phyloP scores from a whole-genome alignment of 2,329 filamentous ascomycete species.

The Cadophora luteo-olivacea region DNA sequence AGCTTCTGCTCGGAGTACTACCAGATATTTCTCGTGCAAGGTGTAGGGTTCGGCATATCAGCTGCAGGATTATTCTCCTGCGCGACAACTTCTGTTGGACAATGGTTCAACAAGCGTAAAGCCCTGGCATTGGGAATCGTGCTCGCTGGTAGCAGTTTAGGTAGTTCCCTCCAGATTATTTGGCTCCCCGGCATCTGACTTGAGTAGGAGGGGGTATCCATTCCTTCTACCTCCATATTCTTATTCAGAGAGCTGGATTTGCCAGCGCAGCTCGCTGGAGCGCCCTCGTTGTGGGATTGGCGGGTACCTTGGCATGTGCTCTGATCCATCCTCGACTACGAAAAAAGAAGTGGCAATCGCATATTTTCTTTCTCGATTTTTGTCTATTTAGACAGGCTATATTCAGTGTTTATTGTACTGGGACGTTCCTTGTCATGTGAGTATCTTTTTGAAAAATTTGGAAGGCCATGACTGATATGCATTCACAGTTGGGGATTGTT shows the following conservation, averaged over 20 bases:
- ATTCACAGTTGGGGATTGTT: slow-evolving; percentile 53
- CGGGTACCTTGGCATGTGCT: slow-evolving; percentile 50
- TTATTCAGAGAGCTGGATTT: slow-evolving; percentile 67
- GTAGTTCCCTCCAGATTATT: slow-evolving; percentile 30
- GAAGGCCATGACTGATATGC: background rate
- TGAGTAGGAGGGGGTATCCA: slow-evolving; percentile 57
- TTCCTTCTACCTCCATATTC: slow-evolving; percentile 60
- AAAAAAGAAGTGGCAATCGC: slow-evolving; percentile 29
- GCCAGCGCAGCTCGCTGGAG: slow-evolving; percentile 68
- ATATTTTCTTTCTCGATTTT: slow-evolving; percentile 48
- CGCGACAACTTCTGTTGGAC: slow-evolving; percentile 48
- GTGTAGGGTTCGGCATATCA: slow-evolving; percentile 52
- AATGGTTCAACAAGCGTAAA: slow-evolving; percentile 55
- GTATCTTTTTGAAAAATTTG: background rate
- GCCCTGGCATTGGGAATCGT: slow-evolving; percentile 55
- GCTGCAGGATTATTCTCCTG: slow-evolving; percentile 53
- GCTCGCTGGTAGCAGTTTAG: slow-evolving; percentile 54
- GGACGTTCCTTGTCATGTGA: slow-evolving; percentile 28
- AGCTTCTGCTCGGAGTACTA: slow-evolving; percentile 62
- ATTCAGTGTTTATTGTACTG: slow-evolving; percentile 26
- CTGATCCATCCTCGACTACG: slow-evolving; percentile 46
- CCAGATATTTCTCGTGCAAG: slow-evolving; percentile 57
- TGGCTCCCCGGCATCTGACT: background rate
- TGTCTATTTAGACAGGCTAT: slow-evolving; percentile 34
- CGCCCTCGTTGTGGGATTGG: slow-evolving; percentile 55